phyloP scores from a whole-genome alignment of 345 rosid genomes.

The Carallia brachiata region DNA sequence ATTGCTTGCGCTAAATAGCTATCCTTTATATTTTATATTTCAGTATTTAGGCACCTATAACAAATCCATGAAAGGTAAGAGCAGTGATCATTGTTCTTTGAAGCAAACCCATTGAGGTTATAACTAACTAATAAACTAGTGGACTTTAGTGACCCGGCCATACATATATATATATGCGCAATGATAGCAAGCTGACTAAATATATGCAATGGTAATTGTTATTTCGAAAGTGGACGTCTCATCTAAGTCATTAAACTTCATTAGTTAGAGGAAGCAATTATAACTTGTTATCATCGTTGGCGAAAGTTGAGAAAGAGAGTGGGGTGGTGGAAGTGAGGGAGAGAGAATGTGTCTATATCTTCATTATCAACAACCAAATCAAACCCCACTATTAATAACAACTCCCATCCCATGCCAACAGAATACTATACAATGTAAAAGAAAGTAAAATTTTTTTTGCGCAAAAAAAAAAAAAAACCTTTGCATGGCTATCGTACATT shows the following conservation, averaged over 20 bases:
- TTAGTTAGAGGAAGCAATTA: conserved; percentile 16
- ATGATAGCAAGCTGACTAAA: conserved; percentile 25
- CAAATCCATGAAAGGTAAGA: background rate
- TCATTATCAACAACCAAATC: no score
- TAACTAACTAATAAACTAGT: conserved; percentile 21
- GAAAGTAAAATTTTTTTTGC: background rate
- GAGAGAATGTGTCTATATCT: no score
- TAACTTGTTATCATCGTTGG: background rate
- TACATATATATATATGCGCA: conserved; percentile 5
- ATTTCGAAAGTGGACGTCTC: conserved; percentile 34
- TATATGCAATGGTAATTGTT: conserved; percentile 7
- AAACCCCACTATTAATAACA: no score
- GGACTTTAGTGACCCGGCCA: no score
- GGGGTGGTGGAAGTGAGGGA: background rate
- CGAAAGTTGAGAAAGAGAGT: background rate
- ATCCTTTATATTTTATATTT: background rate
- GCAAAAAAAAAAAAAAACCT: no score
- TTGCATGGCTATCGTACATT: no score
- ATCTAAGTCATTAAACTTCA: conserved; percentile 35
- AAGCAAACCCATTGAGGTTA: conserved; percentile 10
- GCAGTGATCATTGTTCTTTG: conserved; percentile 20
- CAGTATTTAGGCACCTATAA: conserved; percentile 4
- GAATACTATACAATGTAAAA: background rate
- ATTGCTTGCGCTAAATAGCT: no score
- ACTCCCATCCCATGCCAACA: no score